Evolutionary conservation across 2,329 filamentous ascomycete genomes (phyloP).

Genomic region (Geosmithia morbida): DNA sequence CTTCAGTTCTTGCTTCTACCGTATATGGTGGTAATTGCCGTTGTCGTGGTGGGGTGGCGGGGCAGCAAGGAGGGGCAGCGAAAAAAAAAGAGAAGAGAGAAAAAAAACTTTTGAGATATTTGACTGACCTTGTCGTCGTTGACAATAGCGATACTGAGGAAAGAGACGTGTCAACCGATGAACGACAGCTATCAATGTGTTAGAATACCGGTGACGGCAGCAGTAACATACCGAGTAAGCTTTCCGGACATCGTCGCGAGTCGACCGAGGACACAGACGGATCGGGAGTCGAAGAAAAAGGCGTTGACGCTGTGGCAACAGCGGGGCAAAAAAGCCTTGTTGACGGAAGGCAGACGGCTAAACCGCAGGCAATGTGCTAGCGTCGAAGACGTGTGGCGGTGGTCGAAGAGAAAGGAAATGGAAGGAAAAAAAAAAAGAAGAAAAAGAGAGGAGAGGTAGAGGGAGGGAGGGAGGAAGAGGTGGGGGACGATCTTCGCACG

Average conservation of each 20-base stretch:
- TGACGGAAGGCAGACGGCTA: neutral
- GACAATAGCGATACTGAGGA: conserved; percentile 85
- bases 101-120: conserved; percentile 1
- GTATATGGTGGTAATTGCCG: conserved; percentile 4
- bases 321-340: too few species aligned
- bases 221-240: conserved; percentile 63
- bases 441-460: too few species aligned
- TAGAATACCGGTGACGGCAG: neutral
- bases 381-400: neutral
- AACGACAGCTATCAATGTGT: neutral
- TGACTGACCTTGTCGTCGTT: conserved; percentile 82
- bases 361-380: neutral
- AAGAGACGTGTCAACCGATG: conserved; percentile 10
- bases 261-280: neutral
- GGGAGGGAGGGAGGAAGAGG: neutral
- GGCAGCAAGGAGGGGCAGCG: neutral
- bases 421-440: neutral
- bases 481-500: too few species aligned
- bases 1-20: neutral
- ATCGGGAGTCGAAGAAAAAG: conserved; percentile 6
- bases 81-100: neutral
- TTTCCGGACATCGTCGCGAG: conserved; percentile 67
- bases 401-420: neutral
- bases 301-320: conserved; percentile 1
- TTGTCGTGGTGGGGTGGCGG: conserved; percentile 10